phyloP scores from a whole-genome alignment of 1,139 yeast species.

The Diutina scorzettiae region DNA sequence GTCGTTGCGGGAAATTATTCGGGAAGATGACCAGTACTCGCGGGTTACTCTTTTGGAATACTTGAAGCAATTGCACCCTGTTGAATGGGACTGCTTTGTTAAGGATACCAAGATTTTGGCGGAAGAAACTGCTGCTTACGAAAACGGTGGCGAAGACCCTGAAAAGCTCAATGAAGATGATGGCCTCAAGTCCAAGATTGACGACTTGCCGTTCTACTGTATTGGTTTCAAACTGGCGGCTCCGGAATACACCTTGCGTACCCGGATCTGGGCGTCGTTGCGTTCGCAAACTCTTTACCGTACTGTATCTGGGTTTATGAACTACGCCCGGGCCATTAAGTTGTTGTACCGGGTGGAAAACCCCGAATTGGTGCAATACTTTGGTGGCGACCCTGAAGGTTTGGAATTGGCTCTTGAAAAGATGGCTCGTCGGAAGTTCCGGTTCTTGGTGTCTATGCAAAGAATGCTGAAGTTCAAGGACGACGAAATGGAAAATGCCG shows the following conservation, averaged over 20 bases:
- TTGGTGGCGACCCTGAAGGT: constrained; percentile 95
- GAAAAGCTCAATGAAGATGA: constrained; percentile 53
- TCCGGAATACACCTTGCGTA: constrained; percentile 95
- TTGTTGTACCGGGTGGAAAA: constrained; percentile 96
- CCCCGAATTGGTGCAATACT: constrained; percentile 96
- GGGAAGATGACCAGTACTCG: constrained; percentile 97
- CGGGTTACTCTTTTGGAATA: constrained; percentile 94
- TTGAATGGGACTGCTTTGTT: constrained; percentile 98
- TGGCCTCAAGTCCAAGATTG: constrained; percentile 80
- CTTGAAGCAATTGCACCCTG: constrained; percentile 94
- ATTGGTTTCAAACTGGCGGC: constrained; percentile 99
- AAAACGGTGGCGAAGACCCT: constrained; percentile 53
- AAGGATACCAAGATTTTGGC: constrained; percentile 97
- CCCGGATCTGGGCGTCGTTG: constrained; percentile 98
- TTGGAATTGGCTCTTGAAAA: constrained; percentile 93
- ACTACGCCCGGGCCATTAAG: constrained; percentile 96
- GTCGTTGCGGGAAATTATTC: constrained; percentile 91
- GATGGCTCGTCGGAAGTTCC: constrained; percentile 99
- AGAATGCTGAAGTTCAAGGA: constrained; percentile 94
- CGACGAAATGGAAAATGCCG: constrained; percentile 96
- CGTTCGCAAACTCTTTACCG: constrained; percentile 97
- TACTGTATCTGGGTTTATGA: constrained; percentile 98
- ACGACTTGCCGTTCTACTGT: constrained; percentile 96
- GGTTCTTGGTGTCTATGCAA: constrained; percentile 96
- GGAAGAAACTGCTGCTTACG: constrained; percentile 85